Evolutionary conservation across 129 eudicot genomes (phyloP), one percentile per base, ranked within the genome.

Genomic region (Tagetes patula): DNA sequence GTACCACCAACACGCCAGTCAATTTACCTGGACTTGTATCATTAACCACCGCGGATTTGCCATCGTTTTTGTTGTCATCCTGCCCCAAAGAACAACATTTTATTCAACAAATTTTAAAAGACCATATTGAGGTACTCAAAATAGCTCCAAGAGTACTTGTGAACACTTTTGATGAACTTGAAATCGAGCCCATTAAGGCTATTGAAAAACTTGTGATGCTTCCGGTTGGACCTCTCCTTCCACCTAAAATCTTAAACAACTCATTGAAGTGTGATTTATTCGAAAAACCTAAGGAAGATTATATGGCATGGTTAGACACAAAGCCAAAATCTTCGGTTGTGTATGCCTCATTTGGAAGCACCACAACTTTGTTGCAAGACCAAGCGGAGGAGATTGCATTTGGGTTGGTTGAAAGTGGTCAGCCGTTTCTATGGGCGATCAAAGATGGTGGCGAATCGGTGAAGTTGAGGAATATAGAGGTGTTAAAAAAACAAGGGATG

Each of bases 341-440:
- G 30, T 86, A 83, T 54, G 80, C 82, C 13, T 80, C 89, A 14
- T 85, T 86, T 53, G 96, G 96, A 1, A 88, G 89, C 84, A 81
- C 84, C 83, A 79, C 76, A 20, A 64, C 39, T 64, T 48, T 88
- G 31, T 34, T 70, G 3, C 47, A 71, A 49, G 33, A 74, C 0
- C 96, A 88, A 58, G 52, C 82, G 70, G 81, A 85, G 36, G 96
- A 88, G 69, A 37, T 88, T 8, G 88, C 88, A 53, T 53, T 9
- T 5, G 59, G 59, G 7, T 20, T 53, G 59, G 8, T 53, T 53
- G 59, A 53, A 20, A 53, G 59, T 53, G 3, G 59, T 5, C 31
- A 32, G 32, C 59, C 59, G 1, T 53, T 53, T 53, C 4, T 20
- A 8, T 53, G 7, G 59, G 33, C 14, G 59, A 14, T 53, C 0